Evolutionary conservation across 805 yeast genomes (phyloP).

Genomic region (Candida argentea): DNA sequence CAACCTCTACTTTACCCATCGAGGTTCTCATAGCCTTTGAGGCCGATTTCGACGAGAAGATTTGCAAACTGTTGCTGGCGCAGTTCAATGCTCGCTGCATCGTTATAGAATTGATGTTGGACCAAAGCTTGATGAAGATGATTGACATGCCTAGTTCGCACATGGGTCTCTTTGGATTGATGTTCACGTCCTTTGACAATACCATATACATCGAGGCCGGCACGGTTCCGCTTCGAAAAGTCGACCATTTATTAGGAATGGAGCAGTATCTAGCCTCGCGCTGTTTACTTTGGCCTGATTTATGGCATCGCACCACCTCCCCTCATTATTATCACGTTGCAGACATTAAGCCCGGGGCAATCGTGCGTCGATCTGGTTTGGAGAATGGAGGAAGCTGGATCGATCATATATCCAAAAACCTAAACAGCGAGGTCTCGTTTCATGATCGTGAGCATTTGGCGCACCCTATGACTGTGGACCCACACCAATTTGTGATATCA

Average conservation of each 20-base stretch:
- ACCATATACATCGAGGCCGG: conserved; percentile 43
- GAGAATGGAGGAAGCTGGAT: conserved; percentile 15
- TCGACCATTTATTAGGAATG: conserved; percentile 38
- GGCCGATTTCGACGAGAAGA: conserved; percentile 35
- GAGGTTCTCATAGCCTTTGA: conserved; percentile 38
- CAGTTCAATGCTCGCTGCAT: conserved; percentile 36
- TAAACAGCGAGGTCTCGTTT: conserved; percentile 10
- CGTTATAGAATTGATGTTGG: conserved; percentile 23
- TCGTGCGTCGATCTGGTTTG: conserved; percentile 18
- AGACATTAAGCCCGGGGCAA: conserved; percentile 23
- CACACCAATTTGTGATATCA: conserved; percentile 27
- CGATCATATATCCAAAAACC: conserved; percentile 12
- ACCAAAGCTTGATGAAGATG: too few species aligned
- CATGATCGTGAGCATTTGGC: conserved; percentile 28
- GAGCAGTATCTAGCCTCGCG: conserved; percentile 36
- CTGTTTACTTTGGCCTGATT: conserved; percentile 57
- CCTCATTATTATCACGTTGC: conserved; percentile 53
- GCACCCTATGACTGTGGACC: conserved; percentile 17
- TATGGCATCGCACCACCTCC: conserved; percentile 59
- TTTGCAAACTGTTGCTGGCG: conserved; percentile 37
- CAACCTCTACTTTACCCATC: conserved; percentile 37
- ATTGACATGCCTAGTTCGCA: conserved; percentile 42
- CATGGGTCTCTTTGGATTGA: conserved; percentile 45
- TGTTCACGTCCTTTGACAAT: conserved; percentile 48
- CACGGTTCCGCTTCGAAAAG: conserved; percentile 33